Conservation (phyloP, 352 stramenopile species). For the Globisporangium paddicum region DNA sequence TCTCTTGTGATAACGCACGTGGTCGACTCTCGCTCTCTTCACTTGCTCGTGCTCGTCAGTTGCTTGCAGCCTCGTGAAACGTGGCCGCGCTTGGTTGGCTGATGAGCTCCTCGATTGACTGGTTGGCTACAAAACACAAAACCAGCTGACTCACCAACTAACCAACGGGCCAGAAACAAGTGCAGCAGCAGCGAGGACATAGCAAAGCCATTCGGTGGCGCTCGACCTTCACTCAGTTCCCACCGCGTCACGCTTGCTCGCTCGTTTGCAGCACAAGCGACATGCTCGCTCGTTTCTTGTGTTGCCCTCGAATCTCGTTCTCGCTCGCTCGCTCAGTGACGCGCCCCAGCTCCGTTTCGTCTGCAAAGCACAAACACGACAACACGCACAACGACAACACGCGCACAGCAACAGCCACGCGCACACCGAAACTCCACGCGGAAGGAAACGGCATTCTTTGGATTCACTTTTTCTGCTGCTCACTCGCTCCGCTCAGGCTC, state of each 20-base stretch:
- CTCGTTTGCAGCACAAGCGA: not conserved
- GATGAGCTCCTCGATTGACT: not conserved
- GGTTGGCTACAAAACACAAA: not conserved
- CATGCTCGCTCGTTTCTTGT: not conserved
- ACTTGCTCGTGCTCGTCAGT: not conserved
- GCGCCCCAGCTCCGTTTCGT: conserved; percentile 7
- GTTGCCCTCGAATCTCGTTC: not conserved
- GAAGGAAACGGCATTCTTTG: conserved; percentile 9
- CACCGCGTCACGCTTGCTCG: not conserved
- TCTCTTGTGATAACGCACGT: not conserved
- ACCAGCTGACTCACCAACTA: not conserved
- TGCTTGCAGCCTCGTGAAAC: not conserved
- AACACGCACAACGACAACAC: not conserved
- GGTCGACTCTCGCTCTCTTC: not conserved
- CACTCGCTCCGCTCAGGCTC: not conserved
- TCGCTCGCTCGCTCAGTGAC: not conserved
- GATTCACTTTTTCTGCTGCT: conserved; percentile 1
- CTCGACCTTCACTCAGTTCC: conserved; percentile 6
- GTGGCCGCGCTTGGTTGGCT: not conserved
- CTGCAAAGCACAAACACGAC: not conserved
- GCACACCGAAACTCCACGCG: not conserved
- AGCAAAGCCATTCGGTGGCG: not conserved
- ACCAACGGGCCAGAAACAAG: conserved; percentile 3
- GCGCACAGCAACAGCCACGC: not conserved
- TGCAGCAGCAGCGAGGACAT: not conserved